These are phyloP conservation scores for Alternaria panax DNA, from an alignment of 2,329 filamentous ascomycete species.

Conservation along the genomic window DNA sequence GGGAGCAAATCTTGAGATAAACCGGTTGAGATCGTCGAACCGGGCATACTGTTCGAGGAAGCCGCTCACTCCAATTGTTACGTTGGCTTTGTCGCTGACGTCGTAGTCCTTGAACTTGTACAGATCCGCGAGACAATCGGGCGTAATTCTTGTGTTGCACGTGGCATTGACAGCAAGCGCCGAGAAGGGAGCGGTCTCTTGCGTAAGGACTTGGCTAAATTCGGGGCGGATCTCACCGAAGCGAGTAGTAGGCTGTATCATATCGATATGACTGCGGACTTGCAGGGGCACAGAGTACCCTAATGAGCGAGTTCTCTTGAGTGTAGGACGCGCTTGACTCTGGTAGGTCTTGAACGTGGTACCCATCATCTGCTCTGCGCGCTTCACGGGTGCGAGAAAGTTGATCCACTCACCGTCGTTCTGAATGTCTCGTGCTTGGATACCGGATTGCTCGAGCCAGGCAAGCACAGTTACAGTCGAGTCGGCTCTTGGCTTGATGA, in stretches of 20 bases:
- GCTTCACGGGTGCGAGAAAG: slow-evolving; percentile 60
- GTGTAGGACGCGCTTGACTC: slow-evolving; percentile 52
- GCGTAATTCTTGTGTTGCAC: slow-evolving; percentile 56
- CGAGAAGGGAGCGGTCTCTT: slow-evolving; percentile 32
- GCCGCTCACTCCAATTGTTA: slow-evolving; percentile 55
- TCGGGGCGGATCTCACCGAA: slow-evolving; percentile 63
- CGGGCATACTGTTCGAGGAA: slow-evolving; percentile 60
- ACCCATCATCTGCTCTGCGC: slow-evolving; percentile 64
- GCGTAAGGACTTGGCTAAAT: slow-evolving; percentile 44
- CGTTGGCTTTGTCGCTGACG: slow-evolving; percentile 45
- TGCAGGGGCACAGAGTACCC: slow-evolving; percentile 68
- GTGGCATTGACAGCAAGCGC: slow-evolving; percentile 40
- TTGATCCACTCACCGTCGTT: slow-evolving; percentile 68
- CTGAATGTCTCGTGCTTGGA: slow-evolving; percentile 56
- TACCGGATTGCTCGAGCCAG: slow-evolving; percentile 64
- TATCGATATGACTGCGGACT: slow-evolving; percentile 63
- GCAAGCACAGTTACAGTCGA: slow-evolving; percentile 59
- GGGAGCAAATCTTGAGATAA: slow-evolving; percentile 51
- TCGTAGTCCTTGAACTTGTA: slow-evolving; percentile 55
- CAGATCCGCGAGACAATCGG: slow-evolving; percentile 56
- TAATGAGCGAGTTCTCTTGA: slow-evolving; percentile 61
- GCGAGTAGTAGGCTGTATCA: slow-evolving; percentile 71
- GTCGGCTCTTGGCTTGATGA: slow-evolving; percentile 60
- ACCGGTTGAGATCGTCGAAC: slow-evolving; percentile 55
- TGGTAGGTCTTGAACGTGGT: slow-evolving; percentile 66